Evolutionary conservation across 2,329 filamentous ascomycete genomes (phyloP).

Genomic region (Chaetothyriales sp.): DNA sequence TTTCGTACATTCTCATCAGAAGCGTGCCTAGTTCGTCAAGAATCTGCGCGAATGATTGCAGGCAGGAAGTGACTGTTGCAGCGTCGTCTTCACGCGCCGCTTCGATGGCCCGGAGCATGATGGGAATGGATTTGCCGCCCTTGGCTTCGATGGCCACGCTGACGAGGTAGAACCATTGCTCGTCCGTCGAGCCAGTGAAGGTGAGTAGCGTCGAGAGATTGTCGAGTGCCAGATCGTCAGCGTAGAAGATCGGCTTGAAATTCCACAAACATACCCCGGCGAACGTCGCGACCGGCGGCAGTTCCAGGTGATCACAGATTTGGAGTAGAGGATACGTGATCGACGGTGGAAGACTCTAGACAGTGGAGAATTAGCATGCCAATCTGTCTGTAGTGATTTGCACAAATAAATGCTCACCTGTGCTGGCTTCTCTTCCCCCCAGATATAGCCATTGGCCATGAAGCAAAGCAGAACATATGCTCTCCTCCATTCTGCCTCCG

Average conservation of each 20-base stretch:
- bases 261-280: slow-evolving; percentile 91
- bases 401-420: slow-evolving; percentile 40
- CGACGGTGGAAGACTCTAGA: slow-evolving; percentile 55
- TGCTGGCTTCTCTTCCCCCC: slow-evolving; percentile 63
- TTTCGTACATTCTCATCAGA: slow-evolving; percentile 83
- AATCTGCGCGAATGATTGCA: slow-evolving; percentile 73
- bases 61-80: slow-evolving; percentile 57
- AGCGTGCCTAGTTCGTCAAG: slow-evolving; percentile 71
- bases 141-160: slow-evolving; percentile 92
- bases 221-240: slow-evolving; percentile 71
- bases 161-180: slow-evolving; percentile 97
- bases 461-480: slow-evolving; percentile 70
- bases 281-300: slow-evolving; percentile 89
- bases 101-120: slow-evolving; percentile 78
- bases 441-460: slow-evolving; percentile 74
- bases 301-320: slow-evolving; percentile 63
- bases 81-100: slow-evolving; percentile 61
- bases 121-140: slow-evolving; percentile 69
- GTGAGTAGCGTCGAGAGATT: slow-evolving; percentile 81
- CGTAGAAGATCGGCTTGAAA: slow-evolving; percentile 77
- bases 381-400: not conserved
- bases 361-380: not conserved
- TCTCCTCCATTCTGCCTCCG: slow-evolving; percentile 80
- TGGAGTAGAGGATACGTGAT: slow-evolving; percentile 72
- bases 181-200: slow-evolving; percentile 86